Percentiles rank a stretch among this genome's conserved stretches.
phyloP scores from a whole-genome alignment of 305 asterid genomes.

The Fraxinus angustifolia region DNA sequence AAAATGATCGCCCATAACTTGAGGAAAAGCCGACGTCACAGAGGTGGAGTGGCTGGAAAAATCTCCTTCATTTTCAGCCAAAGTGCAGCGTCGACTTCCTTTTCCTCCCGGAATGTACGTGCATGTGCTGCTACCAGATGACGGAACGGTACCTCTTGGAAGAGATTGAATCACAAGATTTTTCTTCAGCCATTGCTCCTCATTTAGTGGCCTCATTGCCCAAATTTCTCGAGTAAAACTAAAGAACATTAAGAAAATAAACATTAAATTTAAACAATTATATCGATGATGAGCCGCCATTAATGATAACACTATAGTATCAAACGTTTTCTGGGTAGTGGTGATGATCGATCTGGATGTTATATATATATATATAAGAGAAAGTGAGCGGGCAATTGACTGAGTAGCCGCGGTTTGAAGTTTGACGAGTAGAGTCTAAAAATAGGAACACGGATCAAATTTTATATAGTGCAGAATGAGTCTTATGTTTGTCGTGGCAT shows the following conservation, averaged over 20 bases:
- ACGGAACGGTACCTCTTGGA: conserved; percentile 25
- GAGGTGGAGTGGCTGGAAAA: conserved; percentile 2
- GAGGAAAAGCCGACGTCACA: neutral
- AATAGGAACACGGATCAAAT: conserved; percentile 14
- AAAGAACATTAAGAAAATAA: conserved; percentile 15
- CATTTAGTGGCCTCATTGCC: conserved; percentile 28
- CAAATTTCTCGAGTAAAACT: conserved; percentile 1
- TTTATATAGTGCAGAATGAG: conserved; percentile 7
- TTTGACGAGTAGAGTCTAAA: conserved; percentile 30
- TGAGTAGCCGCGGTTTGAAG: conserved; percentile 32
- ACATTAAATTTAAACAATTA: neutral
- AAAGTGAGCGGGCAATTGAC: conserved; percentile 26
- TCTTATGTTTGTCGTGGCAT: neutral
- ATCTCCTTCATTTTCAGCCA: conserved; percentile 15
- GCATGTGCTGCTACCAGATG: conserved; percentile 32
- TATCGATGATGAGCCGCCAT: conserved; percentile 12
- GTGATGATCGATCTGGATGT: neutral
- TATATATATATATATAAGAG: neutral
- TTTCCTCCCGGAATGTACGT: conserved; percentile 26
- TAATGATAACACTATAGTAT: neutral
- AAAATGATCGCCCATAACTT: neutral
- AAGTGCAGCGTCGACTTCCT: conserved; percentile 27
- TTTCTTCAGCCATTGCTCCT: conserved; percentile 23
- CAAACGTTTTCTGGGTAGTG: neutral
- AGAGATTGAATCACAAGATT: conserved; percentile 30